Conservation (phyloP, 2,329 filamentous ascomycete species). For the Ilyonectria mors-panacis region DNA sequence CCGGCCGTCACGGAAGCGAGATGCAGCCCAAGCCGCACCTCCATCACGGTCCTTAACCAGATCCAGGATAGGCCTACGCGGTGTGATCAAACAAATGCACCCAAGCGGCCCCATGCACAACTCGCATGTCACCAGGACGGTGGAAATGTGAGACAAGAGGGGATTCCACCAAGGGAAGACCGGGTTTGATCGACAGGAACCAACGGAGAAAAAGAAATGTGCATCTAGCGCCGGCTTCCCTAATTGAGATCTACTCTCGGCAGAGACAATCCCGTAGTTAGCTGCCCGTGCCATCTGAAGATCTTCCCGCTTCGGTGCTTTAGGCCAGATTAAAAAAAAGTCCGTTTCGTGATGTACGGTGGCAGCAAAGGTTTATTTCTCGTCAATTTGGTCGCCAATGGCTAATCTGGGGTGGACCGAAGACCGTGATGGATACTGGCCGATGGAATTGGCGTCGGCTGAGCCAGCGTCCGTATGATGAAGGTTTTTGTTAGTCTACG, state of each 20-base stretch:
- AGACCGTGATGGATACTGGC: background rate
- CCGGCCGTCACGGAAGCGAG: background rate
- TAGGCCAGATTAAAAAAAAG: constrained; percentile 13
- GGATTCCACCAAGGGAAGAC: background rate
- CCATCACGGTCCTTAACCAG: background rate
- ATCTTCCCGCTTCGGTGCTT: constrained; percentile 28
- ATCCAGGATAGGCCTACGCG: background rate
- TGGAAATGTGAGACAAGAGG: background rate
- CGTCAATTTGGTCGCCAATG: background rate
- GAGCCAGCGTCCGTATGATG: background rate
- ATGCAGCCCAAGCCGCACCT: background rate
- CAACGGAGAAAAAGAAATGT: constrained; percentile 36
- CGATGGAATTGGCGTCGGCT: background rate
- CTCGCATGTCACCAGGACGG: background rate
- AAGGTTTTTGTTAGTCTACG: background rate
- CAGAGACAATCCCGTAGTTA: constrained; percentile 31
- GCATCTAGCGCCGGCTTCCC: constrained; percentile 27
- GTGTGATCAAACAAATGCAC: background rate
- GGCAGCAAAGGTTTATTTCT: background rate
- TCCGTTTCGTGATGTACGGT: background rate
- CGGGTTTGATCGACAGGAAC: background rate
- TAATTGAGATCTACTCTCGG: constrained; percentile 45
- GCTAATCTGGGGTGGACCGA: background rate
- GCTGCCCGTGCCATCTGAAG: constrained; percentile 3
- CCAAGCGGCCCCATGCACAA: background rate